These are phyloP conservation scores for Tagetes patula DNA, from an alignment of 129 eudicot species.

Conservation along the genomic window DNA sequence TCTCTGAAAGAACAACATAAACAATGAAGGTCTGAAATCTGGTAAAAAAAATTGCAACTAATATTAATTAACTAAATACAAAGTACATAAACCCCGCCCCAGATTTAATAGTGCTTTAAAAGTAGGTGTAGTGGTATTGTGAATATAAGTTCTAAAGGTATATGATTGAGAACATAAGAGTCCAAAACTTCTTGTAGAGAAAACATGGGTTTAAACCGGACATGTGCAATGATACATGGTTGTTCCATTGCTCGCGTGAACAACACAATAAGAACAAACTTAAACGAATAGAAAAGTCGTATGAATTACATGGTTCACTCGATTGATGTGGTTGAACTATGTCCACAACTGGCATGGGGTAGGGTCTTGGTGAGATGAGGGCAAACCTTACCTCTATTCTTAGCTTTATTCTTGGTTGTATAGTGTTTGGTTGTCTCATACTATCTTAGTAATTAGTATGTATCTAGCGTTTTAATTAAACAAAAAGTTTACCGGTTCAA, in stretches of 20 bases:
- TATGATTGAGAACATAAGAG: neutral
- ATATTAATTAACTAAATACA: neutral
- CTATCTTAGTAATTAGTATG: neutral
- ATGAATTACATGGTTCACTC: neutral
- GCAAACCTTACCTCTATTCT: too few relatives aligned
- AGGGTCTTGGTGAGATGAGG: too few relatives aligned
- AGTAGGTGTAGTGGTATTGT: neutral
- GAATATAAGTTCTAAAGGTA: neutral
- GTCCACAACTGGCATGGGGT: neutral
- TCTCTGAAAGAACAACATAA: conserved; percentile 41
- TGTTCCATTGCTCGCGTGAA: neutral
- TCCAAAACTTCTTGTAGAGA: neutral
- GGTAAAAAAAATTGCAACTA: neutral
- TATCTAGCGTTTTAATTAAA: neutral
- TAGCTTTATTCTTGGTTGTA: neutral
- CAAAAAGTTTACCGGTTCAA: neutral
- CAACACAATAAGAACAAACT: neutral
- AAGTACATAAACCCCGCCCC: neutral
- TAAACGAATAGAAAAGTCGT: neutral
- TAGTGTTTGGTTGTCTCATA: neutral
- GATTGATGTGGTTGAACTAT: neutral
- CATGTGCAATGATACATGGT: neutral
- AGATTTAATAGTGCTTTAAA: neutral
- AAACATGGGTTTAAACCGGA: neutral
- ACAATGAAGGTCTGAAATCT: conserved; percentile 11